Conservation (phyloP, 2,329 filamentous ascomycete species). For the Aspergillus texensis region DNA sequence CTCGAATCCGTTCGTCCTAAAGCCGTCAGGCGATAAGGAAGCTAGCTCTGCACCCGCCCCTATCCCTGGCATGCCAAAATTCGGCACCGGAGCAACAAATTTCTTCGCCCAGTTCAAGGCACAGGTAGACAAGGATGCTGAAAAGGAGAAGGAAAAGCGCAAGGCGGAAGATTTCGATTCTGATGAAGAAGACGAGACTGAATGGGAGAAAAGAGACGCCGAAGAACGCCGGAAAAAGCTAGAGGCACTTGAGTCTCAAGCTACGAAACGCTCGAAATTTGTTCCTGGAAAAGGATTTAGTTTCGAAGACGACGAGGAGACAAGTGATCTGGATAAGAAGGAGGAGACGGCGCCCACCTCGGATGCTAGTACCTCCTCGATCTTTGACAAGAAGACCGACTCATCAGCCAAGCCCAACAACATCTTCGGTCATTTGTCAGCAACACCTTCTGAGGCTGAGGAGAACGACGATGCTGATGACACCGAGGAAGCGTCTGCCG, state of each 20-base stretch:
- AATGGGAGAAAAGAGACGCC: slow-evolving; percentile 51
- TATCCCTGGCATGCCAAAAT: slow-evolving; percentile 35
- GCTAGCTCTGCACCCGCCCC: slow-evolving; percentile 16
- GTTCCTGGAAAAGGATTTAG: slow-evolving; percentile 37
- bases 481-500: slow-evolving; percentile 28
- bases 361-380: slow-evolving; percentile 25
- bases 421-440: slow-evolving; percentile 42
- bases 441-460: slow-evolving; percentile 29
- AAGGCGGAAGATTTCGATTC: slow-evolving; percentile 56
- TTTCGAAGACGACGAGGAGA: slow-evolving; percentile 33
- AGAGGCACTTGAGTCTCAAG: slow-evolving; percentile 42
- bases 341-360: slow-evolving; percentile 19
- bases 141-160: slow-evolving; percentile 50
- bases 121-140: slow-evolving; percentile 42
- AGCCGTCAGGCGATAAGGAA: slow-evolving; percentile 16
- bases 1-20: slow-evolving; percentile 26
- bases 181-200: slow-evolving; percentile 54
- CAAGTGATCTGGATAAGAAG: slow-evolving; percentile 23
- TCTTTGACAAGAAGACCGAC: slow-evolving; percentile 33
- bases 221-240: slow-evolving; percentile 51
- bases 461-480: slow-evolving; percentile 31
- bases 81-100: slow-evolving; percentile 33
- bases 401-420: slow-evolving; percentile 34
- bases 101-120: slow-evolving; percentile 49
- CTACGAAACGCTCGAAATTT: slow-evolving; percentile 36